Base-by-base conservation (phyloP, 768 basidiomycete genomes). In the Tremella mesenterica region DNA sequence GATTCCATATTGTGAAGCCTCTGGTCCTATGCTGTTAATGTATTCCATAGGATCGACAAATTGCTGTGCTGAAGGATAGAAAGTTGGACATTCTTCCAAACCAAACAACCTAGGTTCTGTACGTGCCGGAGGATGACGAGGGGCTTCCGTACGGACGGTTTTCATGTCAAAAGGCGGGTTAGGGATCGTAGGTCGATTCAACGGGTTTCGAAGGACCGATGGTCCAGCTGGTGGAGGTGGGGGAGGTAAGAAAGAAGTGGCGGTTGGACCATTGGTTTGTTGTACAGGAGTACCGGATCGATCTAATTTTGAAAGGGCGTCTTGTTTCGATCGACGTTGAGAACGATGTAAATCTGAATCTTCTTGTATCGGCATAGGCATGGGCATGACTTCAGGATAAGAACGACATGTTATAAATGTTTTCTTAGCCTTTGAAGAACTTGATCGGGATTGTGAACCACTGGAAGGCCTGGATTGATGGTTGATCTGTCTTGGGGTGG, bases 41-140 rank as follows among this genome's bases (percentile, higher is more conserved):
- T 96, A 99, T 39, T 81, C 80, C 85, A 95, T 85, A 31, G 93
- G 90, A 75, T 96, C 88, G 69, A 81, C 82, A 74, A 91, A 99
- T 74, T 99, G 86, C 53, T 90, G 92, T n/a, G 75, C 69, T 0
- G 84, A 86, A 21, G 95, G 95, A 72, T 84, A 85, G 70, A 82
- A 99, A 60, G 82, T 82, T 4, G 88, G 95, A 63, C 89, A 93
- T 67, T 96, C 88, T 56, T 83, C 78, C 49, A 99, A 78, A 16
- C 81, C 88, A 74, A 96, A 96, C 10, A 86, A 83, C 36, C 93
- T 58, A 12, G 64, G 46, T 14, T 53, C 30, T 8, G 60, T 61
- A 18, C 71, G 59, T 3, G 60, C 44, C 21, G 61, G 60, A 2
- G 65, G 58, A 39, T 69, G 23, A 10, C 71, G 55, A 23, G 67